A percentile compares a stretch with the other conserved stretches of the same genome.
phyloP scores from a whole-genome alignment of 2,329 filamentous ascomycete species.

The Diaporthe citrichinensis region DNA sequence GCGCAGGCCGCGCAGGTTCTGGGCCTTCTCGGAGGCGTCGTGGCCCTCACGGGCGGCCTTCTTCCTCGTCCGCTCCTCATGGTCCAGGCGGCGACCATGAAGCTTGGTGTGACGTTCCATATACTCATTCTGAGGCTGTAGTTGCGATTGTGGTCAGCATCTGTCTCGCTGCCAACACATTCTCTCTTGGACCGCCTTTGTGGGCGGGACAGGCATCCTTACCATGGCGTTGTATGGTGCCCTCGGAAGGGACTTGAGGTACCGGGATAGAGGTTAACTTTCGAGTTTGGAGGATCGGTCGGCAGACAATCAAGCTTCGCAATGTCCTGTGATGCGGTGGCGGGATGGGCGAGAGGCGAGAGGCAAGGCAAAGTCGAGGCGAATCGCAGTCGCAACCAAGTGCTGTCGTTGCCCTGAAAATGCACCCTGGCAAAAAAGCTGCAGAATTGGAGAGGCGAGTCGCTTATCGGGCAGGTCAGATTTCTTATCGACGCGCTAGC shows the following conservation, averaged over 20 bases:
- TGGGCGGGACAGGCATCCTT: conserved; percentile 33
- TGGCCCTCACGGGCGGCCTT: conserved; percentile 89
- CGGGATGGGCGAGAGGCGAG: neutral
- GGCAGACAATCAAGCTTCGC: neutral
- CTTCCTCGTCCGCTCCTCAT: conserved; percentile 93
- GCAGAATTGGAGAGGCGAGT: conserved; percentile 10
- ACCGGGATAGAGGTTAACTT: neutral
- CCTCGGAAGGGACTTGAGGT: conserved; percentile 38
- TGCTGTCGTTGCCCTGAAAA: neutral
- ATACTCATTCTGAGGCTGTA: conserved; percentile 86
- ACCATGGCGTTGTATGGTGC: conserved; percentile 37
- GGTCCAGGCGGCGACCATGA: conserved; percentile 56
- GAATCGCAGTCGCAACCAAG: neutral
- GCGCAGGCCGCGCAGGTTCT: conserved; percentile 91
- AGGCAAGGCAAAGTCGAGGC: neutral
- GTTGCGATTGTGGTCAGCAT: conserved; percentile 39
- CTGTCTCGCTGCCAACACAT: conserved; percentile 45
- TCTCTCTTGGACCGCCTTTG: neutral
- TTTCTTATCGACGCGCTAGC: conserved; percentile 14
- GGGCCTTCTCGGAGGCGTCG: conserved; percentile 88
- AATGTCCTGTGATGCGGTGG: neutral
- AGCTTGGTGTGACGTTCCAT: conserved; percentile 84
- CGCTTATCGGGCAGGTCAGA: conserved; percentile 34
- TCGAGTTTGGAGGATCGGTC: neutral
- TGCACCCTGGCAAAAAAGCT: conserved; percentile 1